phyloP scores from a whole-genome alignment of 805 yeast species.

The Kodamaea hsintzibuensis region DNA sequence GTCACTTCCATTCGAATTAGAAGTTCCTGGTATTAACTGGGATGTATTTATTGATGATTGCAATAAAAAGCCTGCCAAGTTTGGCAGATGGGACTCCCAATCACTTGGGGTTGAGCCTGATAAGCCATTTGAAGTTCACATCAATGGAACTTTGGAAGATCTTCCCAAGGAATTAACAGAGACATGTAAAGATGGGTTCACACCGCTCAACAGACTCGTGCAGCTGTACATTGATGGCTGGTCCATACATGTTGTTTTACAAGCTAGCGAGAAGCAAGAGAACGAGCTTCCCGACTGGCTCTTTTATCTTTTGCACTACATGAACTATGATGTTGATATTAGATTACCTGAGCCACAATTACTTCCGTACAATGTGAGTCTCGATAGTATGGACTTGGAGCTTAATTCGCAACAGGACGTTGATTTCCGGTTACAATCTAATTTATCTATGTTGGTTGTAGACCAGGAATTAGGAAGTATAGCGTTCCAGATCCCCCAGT shows the following conservation, averaged over 20 bases:
- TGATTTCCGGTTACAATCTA: conserved; percentile 8
- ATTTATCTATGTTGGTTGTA: conserved; percentile 3
- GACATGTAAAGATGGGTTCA: conserved; percentile 21
- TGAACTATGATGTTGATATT: conserved; percentile 14
- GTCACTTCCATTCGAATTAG: conserved; percentile 19
- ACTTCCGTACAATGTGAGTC: neutral
- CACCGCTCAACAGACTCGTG: conserved; percentile 22
- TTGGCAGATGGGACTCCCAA: conserved; percentile 25
- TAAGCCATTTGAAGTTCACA: conserved; percentile 13
- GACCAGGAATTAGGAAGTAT: conserved; percentile 1
- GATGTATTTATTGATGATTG: conserved; percentile 30
- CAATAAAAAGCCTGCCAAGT: conserved; percentile 14
- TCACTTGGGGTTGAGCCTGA: conserved; percentile 9
- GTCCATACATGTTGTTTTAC: conserved; percentile 17
- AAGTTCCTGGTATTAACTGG: conserved; percentile 27
- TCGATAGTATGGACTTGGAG: conserved; percentile 2
- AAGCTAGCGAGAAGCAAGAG: conserved; percentile 17
- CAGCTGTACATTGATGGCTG: conserved; percentile 19
- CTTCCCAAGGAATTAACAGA: conserved; percentile 20
- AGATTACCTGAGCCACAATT: conserved; percentile 14
- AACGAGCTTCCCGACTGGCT: conserved; percentile 28
- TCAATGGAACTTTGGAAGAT: conserved; percentile 21
- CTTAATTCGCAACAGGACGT: neutral
- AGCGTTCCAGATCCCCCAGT: conserved; percentile 4
- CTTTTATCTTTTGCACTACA: conserved; percentile 16